Percentiles rank a stretch among this genome's conserved stretches.
These are phyloP conservation scores for Xylaria sp. DNA, from an alignment of 2,329 filamentous ascomycete species.

Conservation along the genomic window DNA sequence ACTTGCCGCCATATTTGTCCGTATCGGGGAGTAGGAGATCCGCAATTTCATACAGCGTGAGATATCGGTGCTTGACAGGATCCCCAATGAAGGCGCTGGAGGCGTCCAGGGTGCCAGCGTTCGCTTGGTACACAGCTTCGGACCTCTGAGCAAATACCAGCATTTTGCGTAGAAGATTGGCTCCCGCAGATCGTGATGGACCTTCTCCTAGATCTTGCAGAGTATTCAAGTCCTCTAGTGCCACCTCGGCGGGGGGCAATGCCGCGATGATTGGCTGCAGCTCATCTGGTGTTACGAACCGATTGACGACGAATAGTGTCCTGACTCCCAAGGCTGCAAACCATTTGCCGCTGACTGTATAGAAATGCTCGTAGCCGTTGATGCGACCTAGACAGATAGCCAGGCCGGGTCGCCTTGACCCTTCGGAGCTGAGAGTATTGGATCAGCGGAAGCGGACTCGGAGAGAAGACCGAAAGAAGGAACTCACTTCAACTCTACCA, in stretches of 20 bases:
- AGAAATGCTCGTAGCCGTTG: constrained; percentile 64
- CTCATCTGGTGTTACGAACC: constrained; percentile 57
- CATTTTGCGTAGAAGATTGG: constrained; percentile 60
- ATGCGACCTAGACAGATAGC: constrained; percentile 64
- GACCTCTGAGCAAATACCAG: constrained; percentile 55
- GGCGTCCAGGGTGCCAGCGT: constrained; percentile 60
- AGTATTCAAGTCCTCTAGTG: constrained; percentile 49
- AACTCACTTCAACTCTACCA: constrained; percentile 60
- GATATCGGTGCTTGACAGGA: constrained; percentile 53
- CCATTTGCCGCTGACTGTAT: constrained; percentile 62
- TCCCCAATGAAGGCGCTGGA: constrained; percentile 56
- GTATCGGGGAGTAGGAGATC: constrained; percentile 54
- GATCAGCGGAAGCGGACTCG: constrained; percentile 30
- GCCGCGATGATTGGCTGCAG: constrained; percentile 55
- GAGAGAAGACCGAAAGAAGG: neutral
- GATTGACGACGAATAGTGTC: constrained; percentile 61
- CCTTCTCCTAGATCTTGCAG: constrained; percentile 54
- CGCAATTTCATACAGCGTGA: constrained; percentile 64
- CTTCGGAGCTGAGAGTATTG: constrained; percentile 44
- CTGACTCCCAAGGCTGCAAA: constrained; percentile 57
- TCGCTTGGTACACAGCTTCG: constrained; percentile 58
- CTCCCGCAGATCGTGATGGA: constrained; percentile 57
- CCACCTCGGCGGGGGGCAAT: constrained; percentile 48
- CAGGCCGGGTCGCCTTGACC: constrained; percentile 59
- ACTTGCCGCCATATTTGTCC: constrained; percentile 52